A percentile compares a stretch with the other conserved stretches of the same genome.
Conservation (phyloP, 2,329 filamentous ascomycete species). For the Exophiala mesophila region DNA sequence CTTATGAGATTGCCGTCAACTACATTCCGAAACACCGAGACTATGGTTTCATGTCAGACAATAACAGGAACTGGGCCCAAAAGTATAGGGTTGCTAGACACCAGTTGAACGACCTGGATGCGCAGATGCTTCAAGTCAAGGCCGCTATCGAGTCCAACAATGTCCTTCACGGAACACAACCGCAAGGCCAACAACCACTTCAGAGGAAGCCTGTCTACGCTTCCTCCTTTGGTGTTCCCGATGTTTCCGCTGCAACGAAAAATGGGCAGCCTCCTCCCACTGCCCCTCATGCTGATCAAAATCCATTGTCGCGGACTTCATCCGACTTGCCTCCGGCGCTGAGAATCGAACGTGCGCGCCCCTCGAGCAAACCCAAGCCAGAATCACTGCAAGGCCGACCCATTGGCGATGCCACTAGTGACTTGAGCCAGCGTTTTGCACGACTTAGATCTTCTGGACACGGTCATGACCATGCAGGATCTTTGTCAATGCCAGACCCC, state of each 20-base stretch:
- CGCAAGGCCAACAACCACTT: constrained; percentile 18
- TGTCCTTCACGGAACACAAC: constrained; percentile 54
- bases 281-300: not conserved
- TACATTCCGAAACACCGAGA: constrained; percentile 72
- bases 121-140: constrained; percentile 55
- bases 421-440: constrained; percentile 26
- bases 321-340: constrained; percentile 18
- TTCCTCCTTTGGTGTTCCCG: constrained; percentile 17
- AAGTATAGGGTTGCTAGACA: constrained; percentile 44
- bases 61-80: constrained; percentile 46
- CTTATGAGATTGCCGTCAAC: constrained; percentile 72
- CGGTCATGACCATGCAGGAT: constrained; percentile 3
- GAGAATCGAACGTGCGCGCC: constrained; percentile 19
- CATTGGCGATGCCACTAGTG: constrained; percentile 18
- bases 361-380: constrained; percentile 23
- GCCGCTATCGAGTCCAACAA: constrained; percentile 60
- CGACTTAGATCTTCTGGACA: constrained; percentile 22
- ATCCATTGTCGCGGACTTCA: constrained; percentile 3
- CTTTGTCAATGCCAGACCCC: constrained; percentile 21
- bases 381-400: constrained; percentile 23
- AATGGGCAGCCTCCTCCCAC: constrained; percentile 2
- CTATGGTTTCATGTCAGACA: constrained; percentile 59
- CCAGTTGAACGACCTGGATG: constrained; percentile 21
- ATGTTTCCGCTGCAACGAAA: constrained; percentile 4
- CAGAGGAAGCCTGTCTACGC: constrained; percentile 18